Conservation (phyloP, 1,284 basidiomycete genomes). For the Ceratobasidium sp. region DNA sequence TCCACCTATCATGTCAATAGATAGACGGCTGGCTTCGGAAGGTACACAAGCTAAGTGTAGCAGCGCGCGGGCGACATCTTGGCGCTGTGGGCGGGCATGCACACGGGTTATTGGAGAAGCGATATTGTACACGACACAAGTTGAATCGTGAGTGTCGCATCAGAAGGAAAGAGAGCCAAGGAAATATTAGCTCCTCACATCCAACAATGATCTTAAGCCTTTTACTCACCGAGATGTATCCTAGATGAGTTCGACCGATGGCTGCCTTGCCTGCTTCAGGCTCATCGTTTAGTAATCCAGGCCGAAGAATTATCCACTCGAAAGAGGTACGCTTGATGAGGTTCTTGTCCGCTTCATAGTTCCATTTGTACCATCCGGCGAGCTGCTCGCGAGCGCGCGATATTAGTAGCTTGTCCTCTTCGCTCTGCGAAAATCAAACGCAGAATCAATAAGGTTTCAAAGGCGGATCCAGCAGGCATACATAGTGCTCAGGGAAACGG, state of each 20-base stretch:
- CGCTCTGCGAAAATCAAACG: too few species aligned
- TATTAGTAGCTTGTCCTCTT: slow-evolving; percentile 56
- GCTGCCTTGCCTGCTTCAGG: slow-evolving; percentile 60
- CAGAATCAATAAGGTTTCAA: too few species aligned
- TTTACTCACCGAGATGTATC: slow-evolving; percentile 60
- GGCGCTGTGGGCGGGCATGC: slow-evolving; percentile 13
- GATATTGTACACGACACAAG: too few species aligned
- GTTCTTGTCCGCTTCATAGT: slow-evolving; percentile 74
- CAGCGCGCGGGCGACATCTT: slow-evolving; percentile 40
- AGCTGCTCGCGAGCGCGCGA: slow-evolving; percentile 56
- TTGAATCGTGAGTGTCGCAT: too few species aligned
- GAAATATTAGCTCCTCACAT: neutral
- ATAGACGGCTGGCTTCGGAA: slow-evolving; percentile 34
- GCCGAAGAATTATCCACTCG: slow-evolving; percentile 74
- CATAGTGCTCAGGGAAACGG: slow-evolving; percentile 64
- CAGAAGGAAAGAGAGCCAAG: too few species aligned
- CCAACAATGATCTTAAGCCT: neutral
- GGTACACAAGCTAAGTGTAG: slow-evolving; percentile 27
- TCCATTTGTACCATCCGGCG: slow-evolving; percentile 63
- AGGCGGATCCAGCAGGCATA: slow-evolving; percentile 47
- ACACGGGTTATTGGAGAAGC: neutral
- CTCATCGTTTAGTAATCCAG: slow-evolving; percentile 63
- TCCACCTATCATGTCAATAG: slow-evolving; percentile 39
- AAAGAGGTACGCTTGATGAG: slow-evolving; percentile 64
- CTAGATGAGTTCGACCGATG: slow-evolving; percentile 64